phyloP scores from a whole-genome alignment of 2,329 filamentous ascomycete species.

The Cercospora sesami region DNA sequence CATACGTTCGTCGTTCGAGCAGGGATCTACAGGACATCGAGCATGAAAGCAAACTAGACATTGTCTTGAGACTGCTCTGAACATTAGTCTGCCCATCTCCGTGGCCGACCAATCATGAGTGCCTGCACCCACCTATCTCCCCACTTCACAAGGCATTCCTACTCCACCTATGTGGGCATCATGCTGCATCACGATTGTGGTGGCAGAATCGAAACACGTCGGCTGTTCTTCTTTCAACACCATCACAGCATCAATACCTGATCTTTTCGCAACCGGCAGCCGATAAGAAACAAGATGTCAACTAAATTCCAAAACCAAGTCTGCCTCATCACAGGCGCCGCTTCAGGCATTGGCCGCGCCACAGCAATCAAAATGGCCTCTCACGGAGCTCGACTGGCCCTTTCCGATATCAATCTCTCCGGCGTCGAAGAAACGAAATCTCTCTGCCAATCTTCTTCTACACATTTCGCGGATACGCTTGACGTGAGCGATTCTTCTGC shows the following conservation, averaged over 20 bases:
- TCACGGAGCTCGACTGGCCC: slow-evolving; percentile 46
- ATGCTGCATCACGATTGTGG: background rate
- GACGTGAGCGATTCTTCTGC: slow-evolving; percentile 35
- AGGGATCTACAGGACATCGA: background rate
- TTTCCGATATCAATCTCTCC: slow-evolving; percentile 43
- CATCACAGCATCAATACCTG: background rate
- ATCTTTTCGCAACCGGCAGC: background rate
- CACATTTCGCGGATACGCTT: slow-evolving; percentile 26
- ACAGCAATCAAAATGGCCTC: slow-evolving; percentile 47
- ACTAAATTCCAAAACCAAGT: slow-evolving; percentile 30
- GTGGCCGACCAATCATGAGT: background rate
- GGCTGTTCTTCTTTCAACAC: background rate
- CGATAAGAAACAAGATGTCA: slow-evolving; percentile 1
- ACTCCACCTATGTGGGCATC: background rate
- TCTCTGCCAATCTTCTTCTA: slow-evolving; percentile 20
- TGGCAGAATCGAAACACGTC: background rate
- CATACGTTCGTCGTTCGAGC: background rate
- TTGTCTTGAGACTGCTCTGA: background rate
- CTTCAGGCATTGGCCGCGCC: slow-evolving; percentile 45
- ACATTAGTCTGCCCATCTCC: background rate
- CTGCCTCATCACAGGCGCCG: slow-evolving; percentile 38
- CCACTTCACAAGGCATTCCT: background rate
- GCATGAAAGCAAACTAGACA: background rate
- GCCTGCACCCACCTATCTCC: slow-evolving; percentile 1
- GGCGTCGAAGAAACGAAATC: slow-evolving; percentile 34